A percentile compares a stretch with the other conserved stretches of the same genome.
Conservation (phyloP, 116 monocot species). For the Zostera marina region DNA sequence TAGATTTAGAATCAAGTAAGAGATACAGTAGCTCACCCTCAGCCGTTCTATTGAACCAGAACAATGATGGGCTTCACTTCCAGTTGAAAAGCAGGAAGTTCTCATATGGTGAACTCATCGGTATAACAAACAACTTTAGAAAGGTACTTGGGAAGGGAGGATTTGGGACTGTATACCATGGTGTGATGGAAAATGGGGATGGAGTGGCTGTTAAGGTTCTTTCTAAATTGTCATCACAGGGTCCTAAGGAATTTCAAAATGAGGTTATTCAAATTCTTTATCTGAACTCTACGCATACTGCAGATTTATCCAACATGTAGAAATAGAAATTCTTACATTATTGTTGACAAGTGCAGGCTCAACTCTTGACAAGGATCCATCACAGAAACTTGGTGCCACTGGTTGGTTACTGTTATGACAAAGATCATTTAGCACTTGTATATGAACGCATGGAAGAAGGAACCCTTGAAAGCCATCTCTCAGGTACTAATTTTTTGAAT, state of each 20-base stretch:
- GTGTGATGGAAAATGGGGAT: constrained; percentile 3
- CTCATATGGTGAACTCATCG: neutral
- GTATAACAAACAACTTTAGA: constrained; percentile 5
- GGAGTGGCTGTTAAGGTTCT: constrained; percentile 9
- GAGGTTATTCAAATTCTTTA: neutral
- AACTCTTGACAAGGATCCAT: no score
- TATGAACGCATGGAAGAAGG: neutral
- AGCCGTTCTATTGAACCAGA: neutral
- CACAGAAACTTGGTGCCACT: constrained; percentile 3
- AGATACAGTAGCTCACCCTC: neutral
- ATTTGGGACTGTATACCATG: constrained; percentile 13
- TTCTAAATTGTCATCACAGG: constrained; percentile 6
- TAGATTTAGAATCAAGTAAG: neutral
- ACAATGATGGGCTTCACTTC: neutral
- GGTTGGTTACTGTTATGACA: constrained; percentile 4
- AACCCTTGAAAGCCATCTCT: constrained; percentile 3
- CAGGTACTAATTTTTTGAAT: neutral
- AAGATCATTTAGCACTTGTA: constrained; percentile 2
- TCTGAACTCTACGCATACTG: neutral
- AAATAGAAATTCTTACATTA: no score
- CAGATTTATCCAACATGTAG: no score
- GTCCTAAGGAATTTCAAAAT: constrained; percentile 7
- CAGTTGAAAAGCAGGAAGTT: neutral
- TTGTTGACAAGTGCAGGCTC: no score
- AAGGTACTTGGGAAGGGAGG: constrained; percentile 9